Base-by-base conservation (phyloP, 2,329 filamentous ascomycete species). In the Sporothrix luriei region DNA sequence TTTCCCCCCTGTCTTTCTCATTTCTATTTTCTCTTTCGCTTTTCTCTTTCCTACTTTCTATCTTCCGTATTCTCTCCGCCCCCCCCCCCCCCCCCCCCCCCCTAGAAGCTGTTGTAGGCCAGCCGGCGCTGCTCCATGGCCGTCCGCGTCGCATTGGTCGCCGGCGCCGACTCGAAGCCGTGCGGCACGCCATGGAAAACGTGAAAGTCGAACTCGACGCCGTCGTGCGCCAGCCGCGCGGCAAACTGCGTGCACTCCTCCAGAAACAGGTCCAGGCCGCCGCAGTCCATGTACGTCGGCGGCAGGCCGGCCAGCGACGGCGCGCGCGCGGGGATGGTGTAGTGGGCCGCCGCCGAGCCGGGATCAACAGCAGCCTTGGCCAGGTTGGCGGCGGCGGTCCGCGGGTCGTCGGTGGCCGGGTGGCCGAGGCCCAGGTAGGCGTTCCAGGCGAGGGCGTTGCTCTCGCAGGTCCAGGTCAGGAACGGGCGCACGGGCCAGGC, bases 151-250 rank as follows among this genome's bases (percentile, higher is more conserved):
- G 74, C 73, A 11, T 68, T 61, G 6, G 70, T 67, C 1, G 40
- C 68, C 9, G 26, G 38, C 4, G 70, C 69, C 9, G 59, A 66
- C 62, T 80, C 79, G 59, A 79, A 82, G 0, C 75, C 78, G 71
- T 83, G 81, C 3, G 79, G 78, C 40, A 82, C 68, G 1, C 80
- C 81, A 0, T 76, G 75, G 72, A 81, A 82, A 55, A 82, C 49
- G 66, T 82, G 80, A 7, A 82, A 74, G 73, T 82, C 81, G 1
- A 80, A 77, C 43, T 78, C 74, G 4, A 80, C 73, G 1, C 76
- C 76, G 9, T 75, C 79, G 69, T 74, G 71, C 13, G 73, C 73
- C 19, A 82, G 74, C 51, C 77, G 73, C 21, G 64, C 68, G 19
- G 74, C 80, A 71, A 77, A 82, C 57, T 73, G 73, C 0, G 78